Conservation (phyloP, 2,329 filamentous ascomycete genomes). For the Remersonia thermophila region DNA sequence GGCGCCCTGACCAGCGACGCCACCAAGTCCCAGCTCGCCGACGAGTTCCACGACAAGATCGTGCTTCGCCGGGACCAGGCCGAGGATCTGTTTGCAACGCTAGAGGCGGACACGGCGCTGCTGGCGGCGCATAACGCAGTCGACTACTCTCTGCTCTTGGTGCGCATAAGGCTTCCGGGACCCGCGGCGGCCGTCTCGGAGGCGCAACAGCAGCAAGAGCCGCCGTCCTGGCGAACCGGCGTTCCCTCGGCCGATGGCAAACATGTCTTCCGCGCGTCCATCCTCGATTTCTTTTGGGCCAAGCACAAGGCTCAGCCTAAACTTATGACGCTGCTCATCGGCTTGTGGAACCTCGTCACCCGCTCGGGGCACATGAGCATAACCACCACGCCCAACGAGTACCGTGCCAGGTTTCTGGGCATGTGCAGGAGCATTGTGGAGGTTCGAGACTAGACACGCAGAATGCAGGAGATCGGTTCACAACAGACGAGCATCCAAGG, state of each 20-base stretch:
- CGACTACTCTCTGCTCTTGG: constrained; percentile 64
- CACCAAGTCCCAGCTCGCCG: constrained; percentile 52
- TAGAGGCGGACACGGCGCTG: constrained; percentile 51
- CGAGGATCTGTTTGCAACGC: constrained; percentile 38
- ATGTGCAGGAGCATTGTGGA: constrained; percentile 31
- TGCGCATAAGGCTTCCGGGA: constrained; percentile 30
- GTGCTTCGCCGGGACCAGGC: constrained; percentile 42
- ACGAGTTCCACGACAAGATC: constrained; percentile 56
- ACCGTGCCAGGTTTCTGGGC: constrained; percentile 40
- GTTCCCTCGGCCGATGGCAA: constrained; percentile 48
- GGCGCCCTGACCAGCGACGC: constrained; percentile 50
- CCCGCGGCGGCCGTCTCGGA: neutral
- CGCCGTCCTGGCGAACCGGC: constrained; percentile 48
- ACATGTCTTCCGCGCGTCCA: constrained; percentile 53
- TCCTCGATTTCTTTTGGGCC: constrained; percentile 70
- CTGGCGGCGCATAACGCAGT: constrained; percentile 52
- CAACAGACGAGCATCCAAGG: no score
- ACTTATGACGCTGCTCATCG: constrained; percentile 53
- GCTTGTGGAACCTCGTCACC: constrained; percentile 47
- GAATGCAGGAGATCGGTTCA: no score
- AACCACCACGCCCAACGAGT: constrained; percentile 56
- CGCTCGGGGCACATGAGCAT: constrained; percentile 61
- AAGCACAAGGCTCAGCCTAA: constrained; percentile 57
- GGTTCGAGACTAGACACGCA: no score
- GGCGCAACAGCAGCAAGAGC: constrained; percentile 17